Base-by-base conservation (phyloP, 2,329 filamentous ascomycete genomes). In the Chaetomium strumarium region DNA sequence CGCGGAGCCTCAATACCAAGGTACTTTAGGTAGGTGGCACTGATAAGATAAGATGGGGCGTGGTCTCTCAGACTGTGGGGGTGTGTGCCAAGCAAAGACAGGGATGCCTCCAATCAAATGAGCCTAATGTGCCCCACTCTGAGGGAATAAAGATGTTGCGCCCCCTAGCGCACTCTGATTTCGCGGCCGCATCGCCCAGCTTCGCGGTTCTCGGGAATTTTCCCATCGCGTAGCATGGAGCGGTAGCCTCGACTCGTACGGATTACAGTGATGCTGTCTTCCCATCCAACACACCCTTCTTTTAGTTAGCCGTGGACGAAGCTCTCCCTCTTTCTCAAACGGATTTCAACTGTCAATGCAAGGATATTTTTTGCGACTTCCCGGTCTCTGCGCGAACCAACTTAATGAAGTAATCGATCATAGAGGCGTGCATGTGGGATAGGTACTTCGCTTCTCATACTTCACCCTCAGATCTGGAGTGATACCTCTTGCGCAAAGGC, bases 131-230 rank as follows among this genome's bases (percentile, higher is more conserved):
- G 5, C 11, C 33, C 33, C 13, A 34, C 33, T 34, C 5, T 1
- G 2, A 5, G 58, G 62, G 64, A 66, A 53, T 20, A 64, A 51
- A 24, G 8, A 60, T 65, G 41, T 49, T 64, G 57, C 65, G 29
- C 39, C 20, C 5, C 60, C 62, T 66, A 68, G 66, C 66, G 66
- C 58, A 30, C 44, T 66, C 66, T 55, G 67, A 62, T 69, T 70
- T 70, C 63, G 67, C 64, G 61, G 59, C 55, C 13, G 60, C 60
- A 61, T 44, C 52, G 62, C 68, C 68, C 64, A 60, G 60, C 62
- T 57, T 58, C 53, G 52, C 56, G 59, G 33, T 57, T 47, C 49
- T 45, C 57, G 53, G 54, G 60, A 60, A 55, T 66, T 63, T 64
- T 52, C 48, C 55, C 30, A 40, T 45, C 55, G 58, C 53, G 53